Conservation (phyloP, 2,329 filamentous ascomycete species). For the Cytospora schulzeri region DNA sequence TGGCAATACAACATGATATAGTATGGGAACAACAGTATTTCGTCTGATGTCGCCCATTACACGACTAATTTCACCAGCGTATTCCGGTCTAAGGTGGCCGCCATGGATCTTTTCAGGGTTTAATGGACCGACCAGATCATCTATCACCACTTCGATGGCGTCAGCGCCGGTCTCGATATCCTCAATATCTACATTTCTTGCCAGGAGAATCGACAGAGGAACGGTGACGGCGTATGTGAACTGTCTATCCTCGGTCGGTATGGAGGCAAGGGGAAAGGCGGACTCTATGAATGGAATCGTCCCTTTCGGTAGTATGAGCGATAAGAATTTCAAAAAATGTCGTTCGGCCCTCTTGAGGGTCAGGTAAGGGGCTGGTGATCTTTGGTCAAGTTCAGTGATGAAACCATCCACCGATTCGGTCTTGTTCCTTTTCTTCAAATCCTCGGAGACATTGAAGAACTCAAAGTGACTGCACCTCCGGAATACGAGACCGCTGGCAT, state of each 20-base stretch:
- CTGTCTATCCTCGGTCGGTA: constrained; percentile 60
- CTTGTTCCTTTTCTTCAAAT: constrained; percentile 33
- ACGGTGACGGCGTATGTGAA: constrained; percentile 71
- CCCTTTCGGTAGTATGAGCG: constrained; percentile 57
- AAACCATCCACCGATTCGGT: constrained; percentile 36
- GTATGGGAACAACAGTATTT: constrained; percentile 62
- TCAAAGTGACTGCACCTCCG: constrained; percentile 72
- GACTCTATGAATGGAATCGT: constrained; percentile 62
- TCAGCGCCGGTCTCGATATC: constrained; percentile 68
- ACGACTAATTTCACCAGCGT: constrained; percentile 56
- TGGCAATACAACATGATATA: constrained; percentile 53
- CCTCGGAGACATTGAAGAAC: constrained; percentile 73
- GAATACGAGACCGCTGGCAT: constrained; percentile 60
- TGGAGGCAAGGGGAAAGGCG: constrained; percentile 65
- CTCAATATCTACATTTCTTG: constrained; percentile 60
- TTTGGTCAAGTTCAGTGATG: constrained; percentile 38
- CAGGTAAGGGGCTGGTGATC: constrained; percentile 59
- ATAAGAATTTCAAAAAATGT: constrained; percentile 70
- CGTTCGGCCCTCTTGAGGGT: constrained; percentile 69
- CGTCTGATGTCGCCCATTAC: constrained; percentile 63
- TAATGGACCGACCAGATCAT: constrained; percentile 38
- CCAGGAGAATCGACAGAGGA: constrained; percentile 58
- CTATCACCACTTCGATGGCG: constrained; percentile 64
- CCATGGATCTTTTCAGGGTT: constrained; percentile 23
- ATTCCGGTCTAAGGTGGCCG: constrained; percentile 34